A percentile compares a stretch with the other conserved stretches of the same genome.
Conservation (phyloP, 2,329 filamentous ascomycete species). For the Aspergillus tamarii region DNA sequence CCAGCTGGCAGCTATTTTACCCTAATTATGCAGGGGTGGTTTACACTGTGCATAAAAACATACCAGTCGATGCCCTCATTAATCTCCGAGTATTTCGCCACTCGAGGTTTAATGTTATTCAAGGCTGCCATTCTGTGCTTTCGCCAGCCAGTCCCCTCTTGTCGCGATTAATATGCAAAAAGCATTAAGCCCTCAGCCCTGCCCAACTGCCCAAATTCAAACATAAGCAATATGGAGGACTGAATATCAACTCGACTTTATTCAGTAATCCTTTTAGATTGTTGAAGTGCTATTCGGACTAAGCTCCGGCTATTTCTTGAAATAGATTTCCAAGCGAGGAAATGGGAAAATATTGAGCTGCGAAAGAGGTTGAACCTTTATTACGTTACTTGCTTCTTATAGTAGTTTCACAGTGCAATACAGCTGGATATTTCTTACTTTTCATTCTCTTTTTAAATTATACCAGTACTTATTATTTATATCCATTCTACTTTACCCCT, state of each 20-base stretch:
- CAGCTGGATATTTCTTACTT: too few relatives aligned
- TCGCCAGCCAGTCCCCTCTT: neutral
- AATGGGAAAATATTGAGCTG: neutral
- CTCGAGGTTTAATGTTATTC: neutral
- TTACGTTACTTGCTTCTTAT: neutral
- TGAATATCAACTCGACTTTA: neutral
- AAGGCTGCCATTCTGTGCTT: neutral
- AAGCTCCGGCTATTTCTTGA: neutral
- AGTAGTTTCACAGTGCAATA: too few relatives aligned
- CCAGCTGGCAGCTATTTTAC: too few relatives aligned
- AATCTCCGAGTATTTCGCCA: neutral
- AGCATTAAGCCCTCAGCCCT: neutral
- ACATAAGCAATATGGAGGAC: neutral
- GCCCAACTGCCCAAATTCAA: neutral
- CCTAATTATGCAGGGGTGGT: neutral
- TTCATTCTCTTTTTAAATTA: too few relatives aligned
- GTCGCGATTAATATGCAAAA: neutral
- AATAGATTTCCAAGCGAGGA: too few relatives aligned
- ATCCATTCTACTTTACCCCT: too few relatives aligned
- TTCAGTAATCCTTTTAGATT: too few relatives aligned
- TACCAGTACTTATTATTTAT: too few relatives aligned
- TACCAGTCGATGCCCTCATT: neutral
- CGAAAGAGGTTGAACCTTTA: neutral
- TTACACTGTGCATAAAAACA: neutral
- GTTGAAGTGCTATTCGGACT: neutral